Evolutionary conservation across 2,329 filamentous ascomycete genomes (phyloP).

Genomic region (Curvularia sp.): DNA sequence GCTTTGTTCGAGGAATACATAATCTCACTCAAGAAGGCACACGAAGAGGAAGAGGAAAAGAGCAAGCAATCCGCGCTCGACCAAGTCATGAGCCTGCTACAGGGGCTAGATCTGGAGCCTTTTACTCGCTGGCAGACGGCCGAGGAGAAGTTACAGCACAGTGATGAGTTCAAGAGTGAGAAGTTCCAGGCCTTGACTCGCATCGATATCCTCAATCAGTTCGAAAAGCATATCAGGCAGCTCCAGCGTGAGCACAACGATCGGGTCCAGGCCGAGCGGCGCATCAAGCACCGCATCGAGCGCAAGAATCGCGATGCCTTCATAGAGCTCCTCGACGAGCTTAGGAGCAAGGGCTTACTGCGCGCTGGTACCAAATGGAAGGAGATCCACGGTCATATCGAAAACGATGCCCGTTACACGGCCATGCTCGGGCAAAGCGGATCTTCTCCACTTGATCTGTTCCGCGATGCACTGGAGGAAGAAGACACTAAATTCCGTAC

Average conservation of each 20-base stretch:
- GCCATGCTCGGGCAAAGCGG: conserved; percentile 84
- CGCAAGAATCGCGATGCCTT: conserved; percentile 87
- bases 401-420: conserved; percentile 81
- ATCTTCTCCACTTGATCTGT: conserved; percentile 86
- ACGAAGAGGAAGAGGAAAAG: conserved; percentile 76
- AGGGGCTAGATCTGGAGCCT: conserved; percentile 82
- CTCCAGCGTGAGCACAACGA: conserved; percentile 93
- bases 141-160: conserved; percentile 79
- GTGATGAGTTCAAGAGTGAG: conserved; percentile 76
- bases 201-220: conserved; percentile 88
- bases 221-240: conserved; percentile 93
- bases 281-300: conserved; percentile 78
- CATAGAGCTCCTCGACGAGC: conserved; percentile 73
- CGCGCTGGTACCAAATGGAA: conserved; percentile 92
- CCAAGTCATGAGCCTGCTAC: conserved; percentile 78
- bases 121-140: conserved; percentile 96
- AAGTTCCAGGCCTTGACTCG: conserved; percentile 87
- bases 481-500: conserved; percentile 86
- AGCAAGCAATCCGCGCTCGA: conserved; percentile 83
- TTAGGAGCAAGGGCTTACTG: conserved; percentile 78
- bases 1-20: conserved; percentile 95
- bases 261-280: conserved; percentile 85
- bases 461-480: conserved; percentile 95
- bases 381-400: conserved; percentile 75
- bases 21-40: conserved; percentile 77